Evolutionary conservation across 192 early-diverging fungal genomes (phyloP).

Genomic region (Backusella australiensis): DNA sequence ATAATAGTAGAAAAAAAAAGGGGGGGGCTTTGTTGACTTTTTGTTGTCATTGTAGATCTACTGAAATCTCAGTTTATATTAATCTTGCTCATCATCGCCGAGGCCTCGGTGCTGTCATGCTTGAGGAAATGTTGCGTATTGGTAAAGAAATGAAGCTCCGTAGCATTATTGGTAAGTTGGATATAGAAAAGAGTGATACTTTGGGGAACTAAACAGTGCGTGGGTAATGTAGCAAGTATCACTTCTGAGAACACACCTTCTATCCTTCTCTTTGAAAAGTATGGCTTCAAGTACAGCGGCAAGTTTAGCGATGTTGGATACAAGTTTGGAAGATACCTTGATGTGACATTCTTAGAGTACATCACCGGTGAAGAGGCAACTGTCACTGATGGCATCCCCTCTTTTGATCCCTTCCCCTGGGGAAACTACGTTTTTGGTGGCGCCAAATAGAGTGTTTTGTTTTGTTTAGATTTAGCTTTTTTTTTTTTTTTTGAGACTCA

Average conservation of each 20-base stretch:
- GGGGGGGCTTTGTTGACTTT: not conserved
- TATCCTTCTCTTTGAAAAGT: slow-evolving; percentile 34
- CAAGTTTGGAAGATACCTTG: slow-evolving; percentile 55
- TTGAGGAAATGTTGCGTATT: slow-evolving; percentile 39
- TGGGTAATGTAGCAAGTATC: slow-evolving; percentile 37
- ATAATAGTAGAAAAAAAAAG: too few relatives aligned
- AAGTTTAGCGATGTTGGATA: slow-evolving; percentile 50
- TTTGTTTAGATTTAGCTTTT: not conserved
- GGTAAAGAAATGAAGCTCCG: slow-evolving; percentile 40
- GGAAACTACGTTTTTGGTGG: slow-evolving; percentile 18
- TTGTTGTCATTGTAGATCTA: slow-evolving; percentile 29
- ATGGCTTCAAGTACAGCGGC: slow-evolving; percentile 47
- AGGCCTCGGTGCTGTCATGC: slow-evolving; percentile 40
- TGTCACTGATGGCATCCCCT: not conserved
- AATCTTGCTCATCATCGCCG: slow-evolving; percentile 42
- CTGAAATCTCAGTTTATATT: slow-evolving; percentile 53
- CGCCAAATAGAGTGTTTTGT: not conserved
- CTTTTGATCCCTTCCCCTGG: slow-evolving; percentile 25
- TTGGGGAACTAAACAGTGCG: not conserved
- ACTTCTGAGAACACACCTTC: slow-evolving; percentile 43
- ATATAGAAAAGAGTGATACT: not conserved
- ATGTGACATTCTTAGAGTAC: slow-evolving; percentile 42
- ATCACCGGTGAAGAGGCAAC: slow-evolving; percentile 7
- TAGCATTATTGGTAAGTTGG: slow-evolving; percentile 45
- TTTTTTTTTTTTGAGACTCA: not conserved